Evolutionary conservation across 1,139 yeast genomes (phyloP), one percentile per base, ranked within the genome.

Genomic region (Pichia sp.): DNA sequence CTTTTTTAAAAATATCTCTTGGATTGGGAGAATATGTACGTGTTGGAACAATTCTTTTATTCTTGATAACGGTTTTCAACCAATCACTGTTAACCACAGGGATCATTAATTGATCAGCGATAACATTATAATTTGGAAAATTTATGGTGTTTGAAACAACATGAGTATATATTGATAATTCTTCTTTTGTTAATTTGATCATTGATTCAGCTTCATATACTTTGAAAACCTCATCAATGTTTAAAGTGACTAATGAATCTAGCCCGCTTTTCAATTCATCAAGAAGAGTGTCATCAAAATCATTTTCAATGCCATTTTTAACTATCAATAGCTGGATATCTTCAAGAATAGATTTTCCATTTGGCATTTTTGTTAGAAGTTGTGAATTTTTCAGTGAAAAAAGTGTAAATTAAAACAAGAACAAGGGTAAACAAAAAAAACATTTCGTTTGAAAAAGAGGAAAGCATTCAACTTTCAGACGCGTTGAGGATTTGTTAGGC

Each of bases 11-110:
- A 48, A 85, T 72, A 45, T 73, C 76, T 30, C 66, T 66, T 10
- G 86, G 82, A 55, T 84, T 83, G 0, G 96, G 94, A 19, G 84
- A 77, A 57, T 69, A 81, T 3, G 69, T 55, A 40, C 69, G 66
- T 5, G 73, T 66, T 31, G 82, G 76, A 33, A 74, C 68, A 15
- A 70, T 61, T 47, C 72, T 72, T 1, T 64, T 64, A 19, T 60
- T 61, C 7, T 57, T 55, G 0, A 74, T 57, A 9, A 82, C 74
- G 31, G 73, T 77, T 30, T 60, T 52, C 1, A 85, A 68, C 91
- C 95, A 88, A 2, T 66, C 62, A 0, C 80, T 70, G 0, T 75
- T 72, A 2, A 86, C 82, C 1, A 85, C 76, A 0, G 95, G 91
- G 14, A 85, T 70, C 75, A 83, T 68, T 26, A 73, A 62, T 16